Conservation (phyloP, 495 filamentous ascomycete species). For the Pyronema omphalodes region DNA sequence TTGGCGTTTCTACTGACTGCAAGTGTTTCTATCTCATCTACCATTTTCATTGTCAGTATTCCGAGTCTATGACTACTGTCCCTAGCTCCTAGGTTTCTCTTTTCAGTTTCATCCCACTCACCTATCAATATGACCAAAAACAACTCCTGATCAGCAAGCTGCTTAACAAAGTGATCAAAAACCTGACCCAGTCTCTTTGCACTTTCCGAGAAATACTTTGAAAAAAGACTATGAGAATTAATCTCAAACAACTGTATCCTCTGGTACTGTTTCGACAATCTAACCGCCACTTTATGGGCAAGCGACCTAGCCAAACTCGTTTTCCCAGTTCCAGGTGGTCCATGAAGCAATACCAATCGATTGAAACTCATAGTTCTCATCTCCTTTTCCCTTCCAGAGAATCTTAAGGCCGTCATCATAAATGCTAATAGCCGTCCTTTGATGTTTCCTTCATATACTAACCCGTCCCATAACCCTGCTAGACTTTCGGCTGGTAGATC, state of each 20-base stretch:
- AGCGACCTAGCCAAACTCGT: conserved; percentile 25
- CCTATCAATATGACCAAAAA: conserved; percentile 34
- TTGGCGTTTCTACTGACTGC: conserved; percentile 30
- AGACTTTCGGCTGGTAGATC: conserved; percentile 28
- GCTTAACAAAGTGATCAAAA: conserved; percentile 31
- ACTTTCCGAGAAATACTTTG: conserved; percentile 38
- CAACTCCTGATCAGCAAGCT: conserved; percentile 30
- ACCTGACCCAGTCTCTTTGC: conserved; percentile 33
- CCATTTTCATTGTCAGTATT: neutral
- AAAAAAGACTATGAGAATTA: conserved; percentile 34
- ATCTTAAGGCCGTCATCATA: conserved; percentile 30
- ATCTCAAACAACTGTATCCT: conserved; percentile 33
- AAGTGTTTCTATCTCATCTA: conserved; percentile 39
- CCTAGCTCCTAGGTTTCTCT: no score
- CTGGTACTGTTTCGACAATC: conserved; percentile 30
- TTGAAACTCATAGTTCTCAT: conserved; percentile 27
- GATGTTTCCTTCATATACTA: conserved; percentile 33
- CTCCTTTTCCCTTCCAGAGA: conserved; percentile 23
- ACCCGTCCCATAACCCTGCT: conserved; percentile 34
- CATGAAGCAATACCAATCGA: conserved; percentile 31
- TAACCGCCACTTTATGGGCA: conserved; percentile 39
- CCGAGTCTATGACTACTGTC: no score
- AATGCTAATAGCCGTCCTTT: conserved; percentile 29
- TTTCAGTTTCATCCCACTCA: conserved; percentile 3
- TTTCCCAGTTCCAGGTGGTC: conserved; percentile 32